Base-by-base conservation (phyloP, 768 basidiomycete species). In the Kwoniella pini region DNA sequence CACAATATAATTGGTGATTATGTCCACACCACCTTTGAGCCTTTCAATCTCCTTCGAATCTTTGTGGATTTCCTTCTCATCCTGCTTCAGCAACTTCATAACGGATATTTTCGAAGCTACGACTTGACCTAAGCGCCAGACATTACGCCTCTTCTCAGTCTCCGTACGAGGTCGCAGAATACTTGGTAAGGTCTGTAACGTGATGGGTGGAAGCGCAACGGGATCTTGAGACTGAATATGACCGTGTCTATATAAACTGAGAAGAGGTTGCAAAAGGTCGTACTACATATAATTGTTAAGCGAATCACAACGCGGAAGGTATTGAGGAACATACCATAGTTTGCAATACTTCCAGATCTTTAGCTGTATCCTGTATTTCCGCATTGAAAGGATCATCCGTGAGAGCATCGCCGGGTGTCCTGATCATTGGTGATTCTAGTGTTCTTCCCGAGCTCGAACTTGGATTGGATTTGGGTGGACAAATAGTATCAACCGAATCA, bases 211-310 rank as follows among this genome's bases (percentile, higher is more conserved):
- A 6, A 72, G 54, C 21, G 56, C 57, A 3, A 69, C 64, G 4
- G 70, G 73, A 56, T 75, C 73, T 19, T 52, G 54, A 2, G 60
- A 30, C 57, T 75, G 73, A 13, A 75, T 72, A 24, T 71, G 70
- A 5, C 73, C 70, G 38, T 75, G 64, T 1, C 68, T 58, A 44
- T 72, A 68, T 1, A 75, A 59, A 15, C 54, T 57, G 6, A 75
- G 52, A 0, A 70, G 45, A 3, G 70, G 70, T 26, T 60, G 57
- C 12, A 71, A 67, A n/a, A 75, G 65, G 19, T 72, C 62, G 24
- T 58, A 67, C 70, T 71, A 57, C 0, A 36, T 7, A 36, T 15
- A 36, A 7, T 15, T 7, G 15, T 36, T 36, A 15, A 36, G 33
- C 33, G 15, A 36, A 15, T 7, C 33, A 7, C 15, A 15, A 36